Evolutionary conservation across 768 basidiomycete genomes (phyloP), one percentile per base, ranked within the genome.

Genomic region (Pleurotus pulmonarius): DNA sequence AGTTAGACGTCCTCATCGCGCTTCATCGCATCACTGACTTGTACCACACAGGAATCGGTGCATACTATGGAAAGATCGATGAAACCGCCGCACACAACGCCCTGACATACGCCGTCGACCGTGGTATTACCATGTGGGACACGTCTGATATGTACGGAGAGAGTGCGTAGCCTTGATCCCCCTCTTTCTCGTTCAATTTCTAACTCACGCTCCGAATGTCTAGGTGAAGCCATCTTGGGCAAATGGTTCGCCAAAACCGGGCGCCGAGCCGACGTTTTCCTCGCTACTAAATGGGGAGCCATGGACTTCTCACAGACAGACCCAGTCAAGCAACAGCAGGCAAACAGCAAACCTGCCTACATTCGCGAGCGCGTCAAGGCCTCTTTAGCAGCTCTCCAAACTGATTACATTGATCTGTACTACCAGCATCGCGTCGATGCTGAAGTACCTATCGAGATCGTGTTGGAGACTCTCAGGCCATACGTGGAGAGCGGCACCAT

Each of bases 401-500:
- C 62, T 22, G 58, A 59, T 37, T 64, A 65, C 44, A 62, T 69
- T 22, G 67, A 69, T 47, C 55, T 69, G 13, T 66, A 63, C 25
- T 70, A 70, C 56, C 65, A 65, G 60, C 70, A 72, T 54, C 68
- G 70, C n/a, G 66, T 67, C n/a, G 69, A 71, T 41, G 60, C 63
- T 25, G 48, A 59, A 20, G 68, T 69, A 37, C 70, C 69, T 26
- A 72, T 70, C 56, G 70, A 72, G 53, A 45, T 65, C 5, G 64
- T 65, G 13, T 52, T 51, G 67, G 78, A 64, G 68, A 69, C 64
- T 65, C 69, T 48, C 62, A 53, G 22, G 64, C 73, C 34, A 56
- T 79, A 41, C 69, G 75, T 54, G 63, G 77, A 39, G 54, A 37
- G 51, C 7, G 64, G 66, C 22, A 66, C 63, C 48, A 65, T 72